phyloP scores from a whole-genome alignment of 1,284 basidiomycete species.

The Trametes hirsuta region DNA sequence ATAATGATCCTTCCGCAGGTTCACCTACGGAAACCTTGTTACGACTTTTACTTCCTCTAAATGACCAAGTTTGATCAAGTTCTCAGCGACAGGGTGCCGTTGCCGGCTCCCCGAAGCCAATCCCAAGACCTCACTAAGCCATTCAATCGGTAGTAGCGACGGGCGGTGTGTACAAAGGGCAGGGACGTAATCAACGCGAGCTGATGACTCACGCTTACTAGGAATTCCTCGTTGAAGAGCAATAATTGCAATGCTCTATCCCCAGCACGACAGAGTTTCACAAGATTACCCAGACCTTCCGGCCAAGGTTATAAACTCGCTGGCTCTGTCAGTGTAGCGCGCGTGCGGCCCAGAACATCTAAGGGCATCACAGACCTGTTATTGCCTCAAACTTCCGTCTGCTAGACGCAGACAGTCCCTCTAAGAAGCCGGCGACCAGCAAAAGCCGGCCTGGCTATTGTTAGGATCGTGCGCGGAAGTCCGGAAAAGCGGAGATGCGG shows the following conservation, averaged over 20 bases:
- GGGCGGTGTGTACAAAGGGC: constrained; percentile 68
- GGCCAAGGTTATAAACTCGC: constrained; percentile 55
- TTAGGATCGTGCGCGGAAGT: no score
- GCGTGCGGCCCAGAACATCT: constrained; percentile 59
- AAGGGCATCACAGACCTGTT: constrained; percentile 44
- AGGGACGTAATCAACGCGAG: constrained; percentile 67
- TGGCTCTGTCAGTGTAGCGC: constrained; percentile 57
- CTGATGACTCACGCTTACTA: constrained; percentile 66
- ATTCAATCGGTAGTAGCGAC: constrained; percentile 67
- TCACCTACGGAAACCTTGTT: constrained; percentile 72
- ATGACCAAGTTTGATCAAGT: constrained; percentile 66
- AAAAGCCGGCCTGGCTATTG: constrained; percentile 55
- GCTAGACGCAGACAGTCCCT: constrained; percentile 57
- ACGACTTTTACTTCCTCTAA: constrained; percentile 72
- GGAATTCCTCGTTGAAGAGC: constrained; percentile 68
- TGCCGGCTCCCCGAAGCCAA: constrained; percentile 54
- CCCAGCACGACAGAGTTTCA: constrained; percentile 44
- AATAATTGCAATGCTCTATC: constrained; percentile 68
- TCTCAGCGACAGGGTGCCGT: constrained; percentile 55
- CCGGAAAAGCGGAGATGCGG: no score
- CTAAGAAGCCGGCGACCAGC: constrained; percentile 51
- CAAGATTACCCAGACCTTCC: constrained; percentile 64
- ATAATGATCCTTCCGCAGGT: constrained; percentile 67
- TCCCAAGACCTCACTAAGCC: constrained; percentile 68
- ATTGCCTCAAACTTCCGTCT: constrained; percentile 60